phyloP scores from a whole-genome alignment of 2,329 filamentous ascomycete species.

The Acrocalymma vagum region DNA sequence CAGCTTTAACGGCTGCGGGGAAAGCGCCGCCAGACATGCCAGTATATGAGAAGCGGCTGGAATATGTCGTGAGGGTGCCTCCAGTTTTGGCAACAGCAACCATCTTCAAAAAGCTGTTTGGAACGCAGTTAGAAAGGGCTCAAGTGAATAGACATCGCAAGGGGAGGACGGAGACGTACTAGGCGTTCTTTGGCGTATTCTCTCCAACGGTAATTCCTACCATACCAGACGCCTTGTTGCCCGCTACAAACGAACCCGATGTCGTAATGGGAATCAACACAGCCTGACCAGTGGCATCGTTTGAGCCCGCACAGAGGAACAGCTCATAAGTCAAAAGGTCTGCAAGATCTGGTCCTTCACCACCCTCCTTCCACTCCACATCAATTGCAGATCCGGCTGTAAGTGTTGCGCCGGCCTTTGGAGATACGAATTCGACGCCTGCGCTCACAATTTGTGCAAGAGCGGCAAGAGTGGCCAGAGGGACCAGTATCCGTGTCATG shows the following conservation, averaged over 20 bases:
- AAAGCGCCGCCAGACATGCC: constrained; percentile 72
- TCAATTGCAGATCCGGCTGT: constrained; percentile 60
- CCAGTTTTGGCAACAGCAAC: constrained; percentile 63
- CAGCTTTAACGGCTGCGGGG: constrained; percentile 54
- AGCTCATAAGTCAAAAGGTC: constrained; percentile 65
- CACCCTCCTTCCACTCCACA: constrained; percentile 66
- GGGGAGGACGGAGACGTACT: constrained; percentile 60
- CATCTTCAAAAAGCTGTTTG: constrained; percentile 53
- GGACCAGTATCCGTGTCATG: constrained; percentile 38
- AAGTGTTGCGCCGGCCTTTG: constrained; percentile 60
- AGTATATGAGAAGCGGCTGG: constrained; percentile 69
- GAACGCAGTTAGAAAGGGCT: constrained; percentile 14
- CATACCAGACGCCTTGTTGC: constrained; percentile 48
- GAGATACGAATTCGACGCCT: constrained; percentile 63
- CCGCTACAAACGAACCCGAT: constrained; percentile 54
- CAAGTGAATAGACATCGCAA: too few species aligned
- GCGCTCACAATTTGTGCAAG: constrained; percentile 57
- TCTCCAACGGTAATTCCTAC: constrained; percentile 33
- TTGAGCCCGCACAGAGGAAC: constrained; percentile 68
- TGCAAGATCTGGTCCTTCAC: constrained; percentile 57
- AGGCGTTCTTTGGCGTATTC: constrained; percentile 59
- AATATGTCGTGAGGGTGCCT: constrained; percentile 67
- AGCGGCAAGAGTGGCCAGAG: constrained; percentile 41
- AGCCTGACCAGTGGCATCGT: constrained; percentile 54
- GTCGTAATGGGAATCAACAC: constrained; percentile 48